phyloP scores from a whole-genome alignment of 2,329 filamentous ascomycete genomes.

The Raffaelea albimanens region DNA sequence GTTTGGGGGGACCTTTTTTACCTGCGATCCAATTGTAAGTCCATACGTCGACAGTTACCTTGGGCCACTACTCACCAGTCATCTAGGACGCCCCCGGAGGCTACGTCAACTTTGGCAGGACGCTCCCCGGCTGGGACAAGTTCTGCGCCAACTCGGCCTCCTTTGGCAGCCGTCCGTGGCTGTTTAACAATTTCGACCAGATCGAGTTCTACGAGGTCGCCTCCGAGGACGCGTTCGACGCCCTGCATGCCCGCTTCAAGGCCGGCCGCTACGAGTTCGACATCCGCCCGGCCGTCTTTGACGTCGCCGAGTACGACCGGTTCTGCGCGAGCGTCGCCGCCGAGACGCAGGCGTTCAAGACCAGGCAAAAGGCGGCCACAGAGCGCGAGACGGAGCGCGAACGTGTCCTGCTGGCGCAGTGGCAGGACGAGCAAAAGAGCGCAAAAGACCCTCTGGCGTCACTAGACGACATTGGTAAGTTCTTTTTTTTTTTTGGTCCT shows the following conservation, averaged over 20 bases:
- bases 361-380: too few species aligned
- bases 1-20: slow-evolving; percentile 20
- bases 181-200: slow-evolving; percentile 25
- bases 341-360: too few species aligned
- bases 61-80: too few species aligned
- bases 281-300: slow-evolving; percentile 27
- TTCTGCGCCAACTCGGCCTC: slow-evolving; percentile 5
- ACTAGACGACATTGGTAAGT: too few species aligned
- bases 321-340: neutral
- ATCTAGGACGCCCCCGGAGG: slow-evolving; percentile 25
- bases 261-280: slow-evolving; percentile 32
- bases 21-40: too few species aligned
- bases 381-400: too few species aligned
- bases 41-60: too few species aligned
- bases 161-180: slow-evolving; percentile 21
- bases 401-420: too few species aligned
- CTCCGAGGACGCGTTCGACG: slow-evolving; percentile 20
- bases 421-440: too few species aligned
- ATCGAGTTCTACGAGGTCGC: slow-evolving; percentile 24
- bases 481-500: too few species aligned
- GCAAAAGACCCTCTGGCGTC: too few species aligned
- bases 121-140: neutral
- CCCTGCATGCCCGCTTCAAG: slow-evolving; percentile 24
- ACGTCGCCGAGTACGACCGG: slow-evolving; percentile 26
- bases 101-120: slow-evolving; percentile 18